Evolutionary conservation across 768 basidiomycete species (phyloP).

Genomic region (Calocera cornea): DNA sequence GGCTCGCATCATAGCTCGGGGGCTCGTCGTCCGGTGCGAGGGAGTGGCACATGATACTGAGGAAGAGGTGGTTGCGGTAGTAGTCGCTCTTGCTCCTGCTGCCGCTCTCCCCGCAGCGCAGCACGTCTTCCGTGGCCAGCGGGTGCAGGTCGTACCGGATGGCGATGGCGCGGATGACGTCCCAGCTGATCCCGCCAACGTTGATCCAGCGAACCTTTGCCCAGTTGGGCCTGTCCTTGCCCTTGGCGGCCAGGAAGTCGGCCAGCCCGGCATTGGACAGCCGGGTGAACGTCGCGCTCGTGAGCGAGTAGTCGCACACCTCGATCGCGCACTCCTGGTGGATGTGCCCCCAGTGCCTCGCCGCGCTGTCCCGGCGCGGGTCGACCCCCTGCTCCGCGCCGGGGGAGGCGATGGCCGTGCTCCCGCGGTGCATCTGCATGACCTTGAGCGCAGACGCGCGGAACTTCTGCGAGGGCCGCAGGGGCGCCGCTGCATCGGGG

Average conservation of each 20-base stretch:
- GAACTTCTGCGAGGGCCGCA: constrained; percentile 25
- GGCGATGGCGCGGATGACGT: constrained; percentile 54
- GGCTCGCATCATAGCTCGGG: neutral
- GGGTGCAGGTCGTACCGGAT: constrained; percentile 39
- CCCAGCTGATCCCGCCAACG: constrained; percentile 54
- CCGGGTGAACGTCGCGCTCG: constrained; percentile 38
- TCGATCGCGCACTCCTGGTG: constrained; percentile 51
- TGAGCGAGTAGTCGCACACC: constrained; percentile 48
- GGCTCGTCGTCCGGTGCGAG: constrained; percentile 19
- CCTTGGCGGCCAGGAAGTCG: constrained; percentile 35
- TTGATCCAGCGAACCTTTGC: constrained; percentile 65
- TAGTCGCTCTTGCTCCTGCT: constrained; percentile 28
- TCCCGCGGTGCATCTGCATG: constrained; percentile 47
- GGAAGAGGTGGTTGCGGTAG: constrained; percentile 54
- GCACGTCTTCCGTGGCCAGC: constrained; percentile 19
- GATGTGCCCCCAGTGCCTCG: constrained; percentile 43
- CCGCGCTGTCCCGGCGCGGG: constrained; percentile 46
- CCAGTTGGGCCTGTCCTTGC: constrained; percentile 41
- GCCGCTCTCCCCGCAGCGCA: constrained; percentile 15
- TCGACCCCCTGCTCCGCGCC: constrained; percentile 65
- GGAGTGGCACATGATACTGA: constrained; percentile 53
- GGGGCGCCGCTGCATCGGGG: neutral
- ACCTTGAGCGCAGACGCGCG: constrained; percentile 44
- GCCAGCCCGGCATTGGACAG: constrained; percentile 53
- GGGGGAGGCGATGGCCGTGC: constrained; percentile 28